A percentile compares a stretch with the other conserved stretches of the same genome.
phyloP scores from a whole-genome alignment of 768 basidiomycete genomes.

The Naganishia vishniacii region DNA sequence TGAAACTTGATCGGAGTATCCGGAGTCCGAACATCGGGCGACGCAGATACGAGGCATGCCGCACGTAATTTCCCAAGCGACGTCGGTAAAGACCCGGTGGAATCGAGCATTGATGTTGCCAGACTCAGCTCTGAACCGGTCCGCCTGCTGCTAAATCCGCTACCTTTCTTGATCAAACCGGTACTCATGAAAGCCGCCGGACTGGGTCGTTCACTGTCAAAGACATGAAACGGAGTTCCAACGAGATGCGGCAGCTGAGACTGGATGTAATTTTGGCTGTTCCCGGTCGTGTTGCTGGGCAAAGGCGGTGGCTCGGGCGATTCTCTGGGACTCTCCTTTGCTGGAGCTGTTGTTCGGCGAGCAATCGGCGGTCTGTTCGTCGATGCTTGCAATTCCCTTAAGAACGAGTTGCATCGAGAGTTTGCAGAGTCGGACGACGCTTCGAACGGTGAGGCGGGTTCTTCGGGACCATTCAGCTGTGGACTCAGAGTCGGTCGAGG shows the following conservation, averaged over 20 bases:
- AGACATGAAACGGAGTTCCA: slow-evolving; percentile 26
- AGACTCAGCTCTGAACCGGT: not conserved
- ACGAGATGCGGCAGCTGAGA: not conserved
- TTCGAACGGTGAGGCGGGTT: slow-evolving; percentile 13
- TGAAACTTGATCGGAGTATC: slow-evolving; percentile 46
- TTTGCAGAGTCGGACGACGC: slow-evolving; percentile 13
- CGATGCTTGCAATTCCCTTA: slow-evolving; percentile 10
- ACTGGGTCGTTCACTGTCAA: slow-evolving; percentile 39
- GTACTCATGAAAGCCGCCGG: slow-evolving; percentile 50
- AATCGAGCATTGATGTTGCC: not conserved
- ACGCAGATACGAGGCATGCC: not conserved
- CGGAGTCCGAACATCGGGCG: slow-evolving; percentile 32
- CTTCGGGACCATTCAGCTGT: slow-evolving; percentile 10
- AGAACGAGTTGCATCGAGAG: slow-evolving; percentile 15
- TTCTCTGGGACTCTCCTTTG: slow-evolving; percentile 6
- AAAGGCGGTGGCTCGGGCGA: slow-evolving; percentile 6
- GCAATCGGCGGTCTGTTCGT: slow-evolving; percentile 20
- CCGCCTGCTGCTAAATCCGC: slow-evolving; percentile 7
- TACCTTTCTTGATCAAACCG: slow-evolving; percentile 49
- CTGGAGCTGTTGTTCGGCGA: slow-evolving; percentile 21
- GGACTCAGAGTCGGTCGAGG: slow-evolving; percentile 9
- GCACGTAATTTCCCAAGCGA: not conserved
- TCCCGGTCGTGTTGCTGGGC: not conserved
- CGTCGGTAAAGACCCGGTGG: not conserved
- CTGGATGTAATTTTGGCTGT: not conserved